These are phyloP conservation scores for Penicillium desertorum DNA, from an alignment of 495 filamentous ascomycete genomes.

Conservation along the genomic window DNA sequence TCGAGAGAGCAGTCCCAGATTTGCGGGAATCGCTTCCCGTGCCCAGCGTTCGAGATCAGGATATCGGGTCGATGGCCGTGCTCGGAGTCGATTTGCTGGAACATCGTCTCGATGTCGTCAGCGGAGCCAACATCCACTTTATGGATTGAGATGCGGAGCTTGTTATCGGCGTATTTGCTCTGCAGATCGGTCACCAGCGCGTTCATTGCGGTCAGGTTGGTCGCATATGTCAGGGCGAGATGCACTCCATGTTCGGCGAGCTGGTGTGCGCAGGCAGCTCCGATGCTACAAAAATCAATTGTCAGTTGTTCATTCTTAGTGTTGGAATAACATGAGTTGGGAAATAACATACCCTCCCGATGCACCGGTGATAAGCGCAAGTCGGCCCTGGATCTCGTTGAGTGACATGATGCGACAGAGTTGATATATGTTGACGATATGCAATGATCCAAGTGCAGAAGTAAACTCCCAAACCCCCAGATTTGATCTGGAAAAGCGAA, in stretches of 20 bases:
- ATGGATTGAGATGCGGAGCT: slow-evolving; percentile 54
- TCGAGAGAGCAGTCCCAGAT: slow-evolving; percentile 56
- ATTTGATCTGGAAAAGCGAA: slow-evolving; percentile 8
- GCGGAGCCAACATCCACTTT: slow-evolving; percentile 55
- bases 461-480: neutral
- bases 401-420: slow-evolving; percentile 29
- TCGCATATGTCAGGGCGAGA: slow-evolving; percentile 63
- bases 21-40: slow-evolving; percentile 50
- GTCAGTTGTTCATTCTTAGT: slow-evolving; percentile 5
- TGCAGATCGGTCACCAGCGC: slow-evolving; percentile 44
- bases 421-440: neutral
- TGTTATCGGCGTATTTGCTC: slow-evolving; percentile 27
- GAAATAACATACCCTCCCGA: slow-evolving; percentile 56
- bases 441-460: neutral
- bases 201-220: slow-evolving; percentile 47
- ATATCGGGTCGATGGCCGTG: slow-evolving; percentile 62
- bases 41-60: slow-evolving; percentile 58
- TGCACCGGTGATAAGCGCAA: slow-evolving; percentile 65
- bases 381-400: slow-evolving; percentile 56
- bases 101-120: slow-evolving; percentile 52
- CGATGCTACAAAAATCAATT: slow-evolving; percentile 46
- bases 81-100: slow-evolving; percentile 48
- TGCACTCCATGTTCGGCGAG: slow-evolving; percentile 53
- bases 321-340: neutral
- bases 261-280: slow-evolving; percentile 57